Evolutionary conservation across 768 basidiomycete genomes (phyloP), one percentile per base, ranked within the genome.

Genomic region (Suillus alpinus): DNA sequence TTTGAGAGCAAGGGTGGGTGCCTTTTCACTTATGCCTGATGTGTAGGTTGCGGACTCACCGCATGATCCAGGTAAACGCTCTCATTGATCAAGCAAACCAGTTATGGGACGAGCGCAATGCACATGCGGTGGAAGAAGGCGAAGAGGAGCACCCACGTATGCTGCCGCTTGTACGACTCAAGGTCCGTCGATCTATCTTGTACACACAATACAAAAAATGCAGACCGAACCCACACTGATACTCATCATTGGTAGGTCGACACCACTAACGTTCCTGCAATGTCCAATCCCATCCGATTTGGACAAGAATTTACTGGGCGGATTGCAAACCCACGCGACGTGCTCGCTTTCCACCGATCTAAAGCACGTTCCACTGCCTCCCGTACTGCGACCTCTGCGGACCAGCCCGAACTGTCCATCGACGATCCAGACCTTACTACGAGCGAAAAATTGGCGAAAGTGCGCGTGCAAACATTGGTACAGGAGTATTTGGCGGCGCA

Each of bases 261-360:
- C 70, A 95, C 94, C 0, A 92, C 95, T 0, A 92, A 90, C 46
- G 91, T 94, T 8, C 86, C 86, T 59, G 91, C 93, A 67, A 94
- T 94, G 77, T 94, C 91, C 58, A 99, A 99, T 72, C 95, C 96
- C 26, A 89, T 96, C 56, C 89, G 97, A 10, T 97, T 99, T 71
- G 96, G 97, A 1, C 95, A 96, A 71, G 92, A 96, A 71, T 98
- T 98, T 73, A 84, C 88, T 65, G 93, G 92, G 1, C 83, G 83
- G 23, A 83, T 98, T 39, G 97, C 97, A 12, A 99, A 99, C 70
- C 96, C 97, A 16, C 84, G 94, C 31, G 96, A 98, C 70, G 84
- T 97, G 26, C 84, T 99, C 32, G 84, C 92, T 39, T 98, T 97
- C 76, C 88, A 94, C 71, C 88, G 93, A 23, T 81, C 89, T 44